Base-by-base conservation (phyloP, 306 rosid species). In the Prosopis cineraria region DNA sequence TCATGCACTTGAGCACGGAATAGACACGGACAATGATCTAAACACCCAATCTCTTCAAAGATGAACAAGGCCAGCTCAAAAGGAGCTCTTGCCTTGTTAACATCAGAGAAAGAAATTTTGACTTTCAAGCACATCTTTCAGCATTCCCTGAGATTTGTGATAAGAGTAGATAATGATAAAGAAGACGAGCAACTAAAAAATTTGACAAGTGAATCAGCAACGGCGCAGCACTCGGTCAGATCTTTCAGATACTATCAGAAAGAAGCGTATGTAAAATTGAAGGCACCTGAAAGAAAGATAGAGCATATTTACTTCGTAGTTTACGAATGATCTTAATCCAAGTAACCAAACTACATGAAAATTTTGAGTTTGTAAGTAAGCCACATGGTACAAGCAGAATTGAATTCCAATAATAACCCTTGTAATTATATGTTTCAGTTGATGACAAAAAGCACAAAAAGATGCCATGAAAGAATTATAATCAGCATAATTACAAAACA, bases 111-210 rank as follows among this genome's bases (percentile, higher is more conserved):
- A 72, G 88, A 90, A 60, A 56, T 81, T 79, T 86, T 81, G 6
- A 83, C 85, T 81, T 80, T 65, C 63, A 95, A 78, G 86, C 96
- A 89, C 99, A 95, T 95, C 90, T 91, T 95, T 87, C 98, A 76
- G 98, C 99, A 95, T 95, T 88, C 98, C 98, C 91, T 76, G 78
- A 76, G 70, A 45, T 80, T 84, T 86, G 82, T 67, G 74, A 60
- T 74, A 76, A 79, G 80, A 72, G 89, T 65, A 73, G 67, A 80
- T 77, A 86, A 74, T 25, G 72, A 60, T 31, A 48, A 74, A 19
- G 70, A 70, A 59, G 73, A 55, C 24, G 30, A 10, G 50, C 72
- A 63, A 41, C 67, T 29, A 50, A 64, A 59, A 44, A 68, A 65
- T 59, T 43, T 82, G 45, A 72, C 8, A 8, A 44, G 69, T 14